These are phyloP conservation scores for Aegilops longissima DNA, from an alignment of 176 grass and related monocot species.

Conservation along the genomic window DNA sequence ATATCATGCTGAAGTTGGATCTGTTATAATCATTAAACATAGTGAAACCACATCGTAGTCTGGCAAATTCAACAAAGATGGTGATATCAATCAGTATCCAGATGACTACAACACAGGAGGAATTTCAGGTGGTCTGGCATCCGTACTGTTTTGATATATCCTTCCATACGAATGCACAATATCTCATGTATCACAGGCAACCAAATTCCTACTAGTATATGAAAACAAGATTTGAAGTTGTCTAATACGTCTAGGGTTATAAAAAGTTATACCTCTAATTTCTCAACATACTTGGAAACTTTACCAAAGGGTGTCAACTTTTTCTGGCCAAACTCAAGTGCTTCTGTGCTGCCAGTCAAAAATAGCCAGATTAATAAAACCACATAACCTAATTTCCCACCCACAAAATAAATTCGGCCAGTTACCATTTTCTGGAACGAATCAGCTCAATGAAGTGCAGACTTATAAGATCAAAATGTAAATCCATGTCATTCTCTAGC, in stretches of 20 bases:
- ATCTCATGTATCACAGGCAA: neutral
- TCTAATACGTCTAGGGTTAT: neutral
- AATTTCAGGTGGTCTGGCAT: neutral
- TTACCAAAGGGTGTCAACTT: slow-evolving; percentile 75
- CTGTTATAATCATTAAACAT: neutral
- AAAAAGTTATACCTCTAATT: slow-evolving; percentile 73
- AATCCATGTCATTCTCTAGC: slow-evolving; percentile 78
- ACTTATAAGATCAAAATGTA: slow-evolving; percentile 91
- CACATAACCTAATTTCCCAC: neutral
- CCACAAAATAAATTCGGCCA: slow-evolving; percentile 15
- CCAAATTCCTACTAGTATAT: neutral
- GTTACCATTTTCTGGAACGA: slow-evolving; percentile 69
- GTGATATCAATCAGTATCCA: slow-evolving; percentile 1
- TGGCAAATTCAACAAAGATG: neutral
- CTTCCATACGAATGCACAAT: neutral
- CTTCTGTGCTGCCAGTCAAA: slow-evolving; percentile 78
- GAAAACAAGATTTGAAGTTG: neutral
- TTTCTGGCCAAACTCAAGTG: slow-evolving; percentile 91
- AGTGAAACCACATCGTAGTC: neutral
- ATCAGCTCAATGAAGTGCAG: slow-evolving; percentile 95
- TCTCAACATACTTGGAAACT: slow-evolving; percentile 74
- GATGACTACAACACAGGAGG: neutral
- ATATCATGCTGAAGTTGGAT: neutral
- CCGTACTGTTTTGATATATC: slow-evolving; percentile 5
- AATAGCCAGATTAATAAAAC: slow-evolving; percentile 40